Evolutionary conservation across 2,329 filamentous ascomycete genomes (phyloP), one percentile per base, ranked within the genome.

Genomic region (Ophiostoma pallidulum): DNA sequence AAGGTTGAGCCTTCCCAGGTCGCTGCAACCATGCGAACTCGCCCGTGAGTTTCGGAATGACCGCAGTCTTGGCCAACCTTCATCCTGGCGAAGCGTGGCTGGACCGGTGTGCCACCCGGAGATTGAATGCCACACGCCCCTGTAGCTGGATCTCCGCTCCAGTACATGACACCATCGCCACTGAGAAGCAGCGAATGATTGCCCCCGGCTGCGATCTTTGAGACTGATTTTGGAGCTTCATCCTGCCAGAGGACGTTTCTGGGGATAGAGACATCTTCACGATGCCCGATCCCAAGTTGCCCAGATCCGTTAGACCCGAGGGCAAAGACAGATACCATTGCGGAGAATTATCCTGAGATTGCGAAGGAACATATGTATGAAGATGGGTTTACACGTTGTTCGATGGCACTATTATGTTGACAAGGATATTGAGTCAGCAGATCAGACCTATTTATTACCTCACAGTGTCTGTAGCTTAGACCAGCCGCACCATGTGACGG

Each of bases 121-220:
- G 63, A 56, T 0, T 62, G 53, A 9, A 70, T 55, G 2, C 77
- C 78, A 53, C 77, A 81, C 2, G 77, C 75, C 12, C 78, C 77
- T 10, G 61, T 69, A 2, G 66, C 60, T 8, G 66, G 69, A 50
- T 82, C 76, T 1, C 89, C 89, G 39, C 79, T 74, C 58, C 77
- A 80, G 58, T 78, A 84, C 0, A 90, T 67, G 1, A 66, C 56
- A 0, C 82, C 82, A 22, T 69, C 60, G 4, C 68, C 59, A n/a
- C 75, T 77, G 10, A 89, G 68, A 9, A 94, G 62, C 4, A 96
- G 66, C 0, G 88, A 94, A 63, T 96, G 91, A 59, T 96, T 96
- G 1, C 90, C 90, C 4, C 91, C 91, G 8, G 86, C 71, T 18
- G 67, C 67, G 9, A 74, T 62, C 36, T 61, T 62, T 44, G 60